phyloP scores from a whole-genome alignment of 1,284 basidiomycete species.

The Volvariella surrecta region DNA sequence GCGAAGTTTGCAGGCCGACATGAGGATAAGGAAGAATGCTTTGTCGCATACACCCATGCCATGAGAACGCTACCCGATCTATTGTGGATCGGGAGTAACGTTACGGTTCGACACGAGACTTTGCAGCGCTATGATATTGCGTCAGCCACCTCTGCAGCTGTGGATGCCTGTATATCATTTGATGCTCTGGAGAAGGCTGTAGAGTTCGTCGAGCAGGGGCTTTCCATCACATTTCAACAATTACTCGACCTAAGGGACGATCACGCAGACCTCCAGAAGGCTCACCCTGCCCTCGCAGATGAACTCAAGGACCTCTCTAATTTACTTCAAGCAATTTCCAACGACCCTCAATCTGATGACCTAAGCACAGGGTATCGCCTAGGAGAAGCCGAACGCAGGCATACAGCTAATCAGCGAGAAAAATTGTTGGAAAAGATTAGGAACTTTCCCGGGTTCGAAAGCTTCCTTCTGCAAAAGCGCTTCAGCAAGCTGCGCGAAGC shows the following conservation, averaged over 20 bases:
- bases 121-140: slow-evolving; percentile 9
- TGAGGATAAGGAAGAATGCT: slow-evolving; percentile 3
- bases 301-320: not conserved
- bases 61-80: slow-evolving; percentile 10
- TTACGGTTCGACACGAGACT: slow-evolving; percentile 11
- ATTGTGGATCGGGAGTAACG: slow-evolving; percentile 11
- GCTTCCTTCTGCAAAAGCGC: slow-evolving; percentile 5
- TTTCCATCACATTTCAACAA: slow-evolving; percentile 12
- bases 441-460: slow-evolving; percentile 1
- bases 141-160: slow-evolving; percentile 7
- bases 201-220: slow-evolving; percentile 13
- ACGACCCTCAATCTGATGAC: not conserved
- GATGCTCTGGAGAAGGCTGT: slow-evolving; percentile 8
- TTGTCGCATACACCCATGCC: slow-evolving; percentile 10
- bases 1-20: slow-evolving; percentile 8
- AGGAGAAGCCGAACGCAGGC: not conserved
- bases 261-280: slow-evolving; percentile 7
- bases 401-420: slow-evolving; percentile 10
- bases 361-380: too few species aligned
- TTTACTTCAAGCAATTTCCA: slow-evolving; percentile 8
- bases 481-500: slow-evolving; percentile 3
- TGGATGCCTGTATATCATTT: slow-evolving; percentile 8
- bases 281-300: slow-evolving; percentile 8
- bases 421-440: slow-evolving; percentile 1
- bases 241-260: slow-evolving; percentile 10